These are phyloP conservation scores for Withania somnifera DNA, from an alignment of 305 asterid genomes.

Conservation along the genomic window DNA sequence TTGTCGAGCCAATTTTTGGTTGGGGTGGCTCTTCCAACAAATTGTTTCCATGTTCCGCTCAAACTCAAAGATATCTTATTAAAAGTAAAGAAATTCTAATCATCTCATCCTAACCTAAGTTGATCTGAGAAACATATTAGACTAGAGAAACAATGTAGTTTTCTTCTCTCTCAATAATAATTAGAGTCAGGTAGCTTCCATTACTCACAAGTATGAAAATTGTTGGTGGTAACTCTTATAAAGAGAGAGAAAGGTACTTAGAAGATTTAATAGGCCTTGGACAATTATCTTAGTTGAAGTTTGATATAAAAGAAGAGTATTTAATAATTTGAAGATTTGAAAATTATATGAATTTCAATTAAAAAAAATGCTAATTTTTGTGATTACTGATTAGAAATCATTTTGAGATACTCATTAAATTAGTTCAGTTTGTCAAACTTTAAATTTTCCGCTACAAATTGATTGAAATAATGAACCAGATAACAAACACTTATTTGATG, in stretches of 20 bases:
- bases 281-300: background rate
- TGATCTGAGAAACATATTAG: background rate
- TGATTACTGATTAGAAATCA: background rate
- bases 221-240: background rate
- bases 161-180: background rate
- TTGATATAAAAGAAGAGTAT: background rate
- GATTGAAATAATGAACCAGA: background rate
- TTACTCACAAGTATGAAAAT: background rate
- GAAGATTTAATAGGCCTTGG: background rate
- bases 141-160: background rate
- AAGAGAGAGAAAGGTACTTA: background rate
- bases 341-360: too few species aligned
- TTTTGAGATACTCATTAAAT: background rate
- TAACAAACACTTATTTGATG: background rate
- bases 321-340: background rate
- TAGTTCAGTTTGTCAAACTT: background rate
- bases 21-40: too few species aligned
- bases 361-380: too few species aligned
- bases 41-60: too few species aligned
- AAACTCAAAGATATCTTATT: rapidly evolving
- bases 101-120: background rate
- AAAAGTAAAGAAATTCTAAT: background rate
- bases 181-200: background rate
- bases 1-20: too few species aligned
- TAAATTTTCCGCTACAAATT: background rate